These are phyloP conservation scores for Triangularia verruculosa DNA, from an alignment of 2,329 filamentous ascomycete species.

Conservation along the genomic window DNA sequence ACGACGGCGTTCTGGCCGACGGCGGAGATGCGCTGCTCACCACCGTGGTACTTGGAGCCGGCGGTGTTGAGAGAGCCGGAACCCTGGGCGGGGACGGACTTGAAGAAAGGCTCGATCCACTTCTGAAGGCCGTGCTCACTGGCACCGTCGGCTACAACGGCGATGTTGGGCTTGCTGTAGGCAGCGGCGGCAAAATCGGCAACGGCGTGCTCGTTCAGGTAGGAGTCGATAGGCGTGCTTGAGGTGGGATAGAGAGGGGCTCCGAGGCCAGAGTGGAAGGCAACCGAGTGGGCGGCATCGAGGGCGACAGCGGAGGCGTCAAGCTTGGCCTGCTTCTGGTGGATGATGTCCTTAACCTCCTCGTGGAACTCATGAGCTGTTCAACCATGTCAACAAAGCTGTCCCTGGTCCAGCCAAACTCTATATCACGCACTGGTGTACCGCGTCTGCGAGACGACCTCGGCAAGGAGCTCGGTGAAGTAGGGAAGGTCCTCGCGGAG, in stretches of 20 bases:
- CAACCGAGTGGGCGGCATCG: slow-evolving; percentile 80
- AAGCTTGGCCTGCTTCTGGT: slow-evolving; percentile 72
- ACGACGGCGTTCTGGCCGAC: slow-evolving; percentile 76
- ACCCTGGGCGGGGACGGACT: slow-evolving; percentile 57
- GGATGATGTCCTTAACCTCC: slow-evolving; percentile 75
- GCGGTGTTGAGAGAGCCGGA: slow-evolving; percentile 54
- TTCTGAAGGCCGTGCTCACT: slow-evolving; percentile 72
- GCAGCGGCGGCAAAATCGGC: slow-evolving; percentile 72
- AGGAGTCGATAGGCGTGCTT: slow-evolving; percentile 70
- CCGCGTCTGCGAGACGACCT: slow-evolving; percentile 85
- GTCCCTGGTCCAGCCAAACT: not conserved
- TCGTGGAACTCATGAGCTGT: slow-evolving; percentile 87
- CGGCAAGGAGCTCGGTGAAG: slow-evolving; percentile 91
- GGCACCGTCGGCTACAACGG: slow-evolving; percentile 85
- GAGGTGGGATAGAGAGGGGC: slow-evolving; percentile 70
- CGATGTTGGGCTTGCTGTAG: slow-evolving; percentile 87
- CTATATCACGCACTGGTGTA: slow-evolving; percentile 62
- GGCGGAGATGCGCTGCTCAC: slow-evolving; percentile 85
- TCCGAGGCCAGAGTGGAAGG: slow-evolving; percentile 92
- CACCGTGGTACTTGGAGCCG: slow-evolving; percentile 85
- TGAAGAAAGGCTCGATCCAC: slow-evolving; percentile 94
- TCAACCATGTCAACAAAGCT: slow-evolving; percentile 19
- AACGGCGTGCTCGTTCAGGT: slow-evolving; percentile 73
- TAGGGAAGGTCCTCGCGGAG: slow-evolving; percentile 93
- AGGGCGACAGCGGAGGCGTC: slow-evolving; percentile 67